Base-by-base conservation (phyloP, 1,284 basidiomycete species). In the Sanguinoderma infundibulare region DNA sequence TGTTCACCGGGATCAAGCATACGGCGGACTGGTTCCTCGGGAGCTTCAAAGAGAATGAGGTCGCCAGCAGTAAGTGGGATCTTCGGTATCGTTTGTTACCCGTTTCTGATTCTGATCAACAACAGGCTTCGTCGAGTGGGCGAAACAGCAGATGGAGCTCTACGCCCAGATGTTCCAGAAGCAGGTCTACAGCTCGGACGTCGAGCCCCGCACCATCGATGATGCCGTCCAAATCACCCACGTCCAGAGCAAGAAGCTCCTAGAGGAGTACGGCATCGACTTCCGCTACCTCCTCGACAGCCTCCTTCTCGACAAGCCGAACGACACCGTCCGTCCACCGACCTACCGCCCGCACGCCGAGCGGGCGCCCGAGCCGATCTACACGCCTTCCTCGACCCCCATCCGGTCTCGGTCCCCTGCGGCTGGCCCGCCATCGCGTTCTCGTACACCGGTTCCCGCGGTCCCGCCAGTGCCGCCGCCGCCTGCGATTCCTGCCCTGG, bases 1-100 rank as follows among this genome's bases (percentile, higher is more conserved):
- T 90, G 62, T 97, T 97, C 70, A 95, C 93, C 0, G 86, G 91
- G 7, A 91, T 97, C 75, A 96, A 95, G 74, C 94, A 99, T 73
- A 98, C 96, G 1, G 93, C 93, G 42, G 97, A 99, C 75, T 99
- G 97, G 98, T 99, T 95, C 76, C 84, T 98, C 72, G 90, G 90
- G 1, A 96, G 95, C 52, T 99, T 98, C 77, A 94, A 91, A 75
- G 96, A 98, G 74, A 95, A 96, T 71, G 89, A 93, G 63, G 94
- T 96, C 71, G 93, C 96, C 0, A 96, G 94, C 58, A 86, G 95
- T 95, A 69, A 68, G 92, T 80, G n/a, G n/a, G n/a, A n/a, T n/a
- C n/a, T n/a, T n/a, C n/a, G n/a, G n/a, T n/a, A 2, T 35, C 2
- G 32, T 12, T 36, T 17, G 17, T 39, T 26, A 7, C 14, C 30